phyloP scores from a whole-genome alignment of 2,329 filamentous ascomycete genomes.

The Aspergillus ibericus region DNA sequence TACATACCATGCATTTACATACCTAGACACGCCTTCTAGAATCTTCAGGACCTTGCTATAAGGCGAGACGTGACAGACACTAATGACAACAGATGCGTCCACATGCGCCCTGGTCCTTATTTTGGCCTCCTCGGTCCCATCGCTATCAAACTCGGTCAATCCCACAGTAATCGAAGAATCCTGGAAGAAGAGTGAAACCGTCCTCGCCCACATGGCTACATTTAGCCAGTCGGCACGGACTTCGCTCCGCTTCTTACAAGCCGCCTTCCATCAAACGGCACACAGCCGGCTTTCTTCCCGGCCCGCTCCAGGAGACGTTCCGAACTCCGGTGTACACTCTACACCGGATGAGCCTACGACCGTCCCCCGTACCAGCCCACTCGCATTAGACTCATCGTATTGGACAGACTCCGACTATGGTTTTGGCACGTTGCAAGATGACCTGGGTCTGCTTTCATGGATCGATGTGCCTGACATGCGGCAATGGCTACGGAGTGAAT shows the following conservation, averaged over 20 bases:
- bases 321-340: neutral
- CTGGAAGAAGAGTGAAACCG: constrained; percentile 30
- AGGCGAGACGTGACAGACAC: neutral
- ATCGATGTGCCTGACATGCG: neutral
- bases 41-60: neutral
- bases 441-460: neutral
- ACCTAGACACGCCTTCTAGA: too few relatives aligned
- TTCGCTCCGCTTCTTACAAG: constrained; percentile 31
- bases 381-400: neutral
- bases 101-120: constrained; percentile 34
- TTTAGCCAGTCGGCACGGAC: constrained; percentile 33
- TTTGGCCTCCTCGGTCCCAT: constrained; percentile 28
- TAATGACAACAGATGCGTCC: constrained; percentile 27
- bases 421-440: neutral
- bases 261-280: neutral
- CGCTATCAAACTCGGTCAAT: constrained; percentile 24
- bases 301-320: neutral
- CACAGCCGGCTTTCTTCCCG: neutral
- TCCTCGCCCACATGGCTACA: constrained; percentile 28
- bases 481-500: neutral
- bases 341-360: neutral
- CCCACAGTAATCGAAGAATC: constrained; percentile 17
- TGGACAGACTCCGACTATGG: neutral
- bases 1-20: neutral
- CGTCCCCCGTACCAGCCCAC: neutral